phyloP scores from a whole-genome alignment of 2,329 filamentous ascomycete genomes.

The Hyphodiscus sp. region DNA sequence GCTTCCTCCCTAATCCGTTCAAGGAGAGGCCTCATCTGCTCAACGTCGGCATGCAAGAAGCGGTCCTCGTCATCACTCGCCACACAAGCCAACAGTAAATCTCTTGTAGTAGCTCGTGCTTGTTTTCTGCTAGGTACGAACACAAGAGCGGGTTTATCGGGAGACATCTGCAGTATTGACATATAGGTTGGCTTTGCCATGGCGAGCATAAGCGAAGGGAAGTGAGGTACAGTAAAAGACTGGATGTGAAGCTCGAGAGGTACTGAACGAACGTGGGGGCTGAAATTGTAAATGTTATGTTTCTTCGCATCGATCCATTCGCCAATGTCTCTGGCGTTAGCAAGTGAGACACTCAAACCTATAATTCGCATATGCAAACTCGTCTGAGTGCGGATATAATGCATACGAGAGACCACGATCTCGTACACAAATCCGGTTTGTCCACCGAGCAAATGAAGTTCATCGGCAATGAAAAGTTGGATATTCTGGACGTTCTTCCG shows the following conservation, averaged over 20 bases:
- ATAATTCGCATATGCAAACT: slow-evolving; percentile 81
- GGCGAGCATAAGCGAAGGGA: slow-evolving; percentile 95
- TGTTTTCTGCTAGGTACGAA: slow-evolving; percentile 95
- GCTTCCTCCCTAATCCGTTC: slow-evolving; percentile 79
- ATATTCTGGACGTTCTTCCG: slow-evolving; percentile 92
- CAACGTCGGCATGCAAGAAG: slow-evolving; percentile 78
- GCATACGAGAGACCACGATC: slow-evolving; percentile 95
- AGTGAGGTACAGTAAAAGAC: slow-evolving; percentile 91
- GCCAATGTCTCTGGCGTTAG: slow-evolving; percentile 88
- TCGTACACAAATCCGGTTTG: slow-evolving; percentile 87
- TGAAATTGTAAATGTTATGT: slow-evolving; percentile 99
- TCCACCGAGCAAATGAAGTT: slow-evolving; percentile 87
- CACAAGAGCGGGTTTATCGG: slow-evolving; percentile 82
- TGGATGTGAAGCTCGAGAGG: slow-evolving; percentile 92
- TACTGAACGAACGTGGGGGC: slow-evolving; percentile 80
- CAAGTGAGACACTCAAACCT: slow-evolving; percentile 82
- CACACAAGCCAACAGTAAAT: slow-evolving; percentile 80
- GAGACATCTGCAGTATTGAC: slow-evolving; percentile 79
- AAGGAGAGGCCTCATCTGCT: slow-evolving; percentile 77
- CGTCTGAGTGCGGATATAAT: slow-evolving; percentile 85
- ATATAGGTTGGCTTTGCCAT: slow-evolving; percentile 95
- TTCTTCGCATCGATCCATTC: slow-evolving; percentile 98
- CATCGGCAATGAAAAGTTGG: slow-evolving; percentile 88
- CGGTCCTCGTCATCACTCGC: slow-evolving; percentile 89
- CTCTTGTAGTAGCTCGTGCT: slow-evolving; percentile 76